These are phyloP conservation scores for Fusarium drepaniforme DNA, from an alignment of 2,329 filamentous ascomycete genomes.

Conservation along the genomic window DNA sequence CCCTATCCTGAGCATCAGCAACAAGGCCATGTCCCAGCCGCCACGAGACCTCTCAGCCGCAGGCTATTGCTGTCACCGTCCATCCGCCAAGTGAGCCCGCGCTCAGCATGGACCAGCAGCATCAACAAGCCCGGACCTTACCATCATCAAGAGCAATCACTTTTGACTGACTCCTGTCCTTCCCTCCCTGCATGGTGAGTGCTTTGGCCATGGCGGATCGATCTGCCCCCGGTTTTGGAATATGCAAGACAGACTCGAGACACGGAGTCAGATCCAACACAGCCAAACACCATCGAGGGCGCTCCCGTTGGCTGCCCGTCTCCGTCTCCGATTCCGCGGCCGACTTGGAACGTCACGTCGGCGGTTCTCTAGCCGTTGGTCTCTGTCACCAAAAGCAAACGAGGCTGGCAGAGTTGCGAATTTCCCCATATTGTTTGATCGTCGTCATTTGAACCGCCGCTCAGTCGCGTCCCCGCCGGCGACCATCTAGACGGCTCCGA, in stretches of 20 bases:
- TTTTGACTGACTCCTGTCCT: slow-evolving; percentile 7
- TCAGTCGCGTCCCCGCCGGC: slow-evolving; percentile 26
- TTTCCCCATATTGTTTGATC: slow-evolving; percentile 31
- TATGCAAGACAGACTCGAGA: slow-evolving; percentile 10
- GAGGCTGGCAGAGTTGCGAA: slow-evolving; percentile 2
- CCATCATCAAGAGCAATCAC: slow-evolving; percentile 11
- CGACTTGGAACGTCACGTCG: not conserved
- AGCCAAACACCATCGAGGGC: not conserved
- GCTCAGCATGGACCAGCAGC: slow-evolving; percentile 32
- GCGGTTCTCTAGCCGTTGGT: not conserved
- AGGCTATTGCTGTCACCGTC: slow-evolving; percentile 32
- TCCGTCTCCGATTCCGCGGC: not conserved
- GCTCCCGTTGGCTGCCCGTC: slow-evolving; percentile 4
- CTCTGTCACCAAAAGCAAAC: slow-evolving; percentile 24
- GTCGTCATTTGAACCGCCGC: slow-evolving; percentile 27
- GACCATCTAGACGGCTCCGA: slow-evolving; percentile 35
- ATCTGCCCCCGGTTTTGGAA: slow-evolving; percentile 1
- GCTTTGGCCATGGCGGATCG: slow-evolving; percentile 17
- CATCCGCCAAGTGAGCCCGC: slow-evolving; percentile 22
- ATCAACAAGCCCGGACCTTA: slow-evolving; percentile 24
- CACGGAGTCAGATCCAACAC: slow-evolving; percentile 4
- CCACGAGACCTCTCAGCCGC: slow-evolving; percentile 34
- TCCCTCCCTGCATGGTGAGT: not conserved
- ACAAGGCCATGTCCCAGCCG: slow-evolving; percentile 3
- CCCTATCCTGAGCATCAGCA: slow-evolving; percentile 17